phyloP scores from a whole-genome alignment of 306 rosid species.

The Acacia crassicarpa region DNA sequence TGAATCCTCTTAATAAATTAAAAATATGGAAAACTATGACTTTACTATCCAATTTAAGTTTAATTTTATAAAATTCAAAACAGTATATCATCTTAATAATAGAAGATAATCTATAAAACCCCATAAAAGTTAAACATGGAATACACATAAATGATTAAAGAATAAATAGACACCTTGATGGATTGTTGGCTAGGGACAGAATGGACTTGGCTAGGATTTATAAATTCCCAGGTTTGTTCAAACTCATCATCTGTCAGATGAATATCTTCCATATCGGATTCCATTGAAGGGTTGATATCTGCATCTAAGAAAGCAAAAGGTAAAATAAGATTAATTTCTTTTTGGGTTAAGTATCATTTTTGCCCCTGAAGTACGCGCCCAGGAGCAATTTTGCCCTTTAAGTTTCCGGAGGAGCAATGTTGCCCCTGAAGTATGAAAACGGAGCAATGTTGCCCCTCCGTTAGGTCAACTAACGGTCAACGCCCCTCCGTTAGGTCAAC shows the following conservation, averaged over 20 bases:
- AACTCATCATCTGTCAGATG: slow-evolving; percentile 51
- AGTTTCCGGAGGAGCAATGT: too few relatives aligned
- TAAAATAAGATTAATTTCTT: not conserved
- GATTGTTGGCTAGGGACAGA: slow-evolving; percentile 54
- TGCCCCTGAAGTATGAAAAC: too few relatives aligned
- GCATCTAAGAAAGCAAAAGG: slow-evolving; percentile 41
- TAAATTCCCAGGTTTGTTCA: slow-evolving; percentile 46
- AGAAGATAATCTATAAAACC: not conserved
- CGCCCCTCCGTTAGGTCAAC: too few relatives aligned
- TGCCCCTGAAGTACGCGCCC: too few relatives aligned
- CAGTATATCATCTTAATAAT: not conserved
- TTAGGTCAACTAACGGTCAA: too few relatives aligned
- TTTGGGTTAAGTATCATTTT: too few relatives aligned
- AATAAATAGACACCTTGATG: slow-evolving; percentile 57
- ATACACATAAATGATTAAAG: not conserved
- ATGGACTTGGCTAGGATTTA: slow-evolving; percentile 51
- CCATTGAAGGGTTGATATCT: slow-evolving; percentile 28
- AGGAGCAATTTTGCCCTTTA: too few relatives aligned
- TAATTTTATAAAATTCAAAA: too few relatives aligned
- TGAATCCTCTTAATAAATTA: not conserved
- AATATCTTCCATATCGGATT: slow-evolving; percentile 51
- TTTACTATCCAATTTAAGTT: too few relatives aligned
- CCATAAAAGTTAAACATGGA: not conserved
- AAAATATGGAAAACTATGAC: too few relatives aligned
- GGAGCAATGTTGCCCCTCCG: too few relatives aligned